These are phyloP conservation scores for Macrolepiota fuliginosa DNA, from an alignment of 768 basidiomycete species.

Conservation along the genomic window DNA sequence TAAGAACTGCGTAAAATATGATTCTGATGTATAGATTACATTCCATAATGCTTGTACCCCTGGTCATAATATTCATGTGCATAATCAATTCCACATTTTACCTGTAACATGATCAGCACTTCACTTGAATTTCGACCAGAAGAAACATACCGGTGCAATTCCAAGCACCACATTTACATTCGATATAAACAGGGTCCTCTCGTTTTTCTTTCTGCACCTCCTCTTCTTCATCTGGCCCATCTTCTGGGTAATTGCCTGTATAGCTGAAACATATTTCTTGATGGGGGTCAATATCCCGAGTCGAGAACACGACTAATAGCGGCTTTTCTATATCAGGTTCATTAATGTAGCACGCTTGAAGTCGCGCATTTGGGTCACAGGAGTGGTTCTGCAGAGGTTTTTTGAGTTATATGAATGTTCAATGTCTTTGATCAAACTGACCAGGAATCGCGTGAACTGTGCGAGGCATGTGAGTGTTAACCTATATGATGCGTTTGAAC, in stretches of 20 bases:
- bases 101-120: background rate
- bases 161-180: conserved; percentile 18
- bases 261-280: conserved; percentile 84
- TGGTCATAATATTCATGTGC: background rate
- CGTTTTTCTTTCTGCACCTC: conserved; percentile 12
- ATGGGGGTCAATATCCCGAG: conserved; percentile 54
- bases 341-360: conserved; percentile 77
- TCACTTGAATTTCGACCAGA: too few relatives aligned
- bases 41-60: too few relatives aligned
- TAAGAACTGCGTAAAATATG: too few relatives aligned
- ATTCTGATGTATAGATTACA: too few relatives aligned
- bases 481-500: background rate
- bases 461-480: background rate
- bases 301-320: conserved; percentile 64
- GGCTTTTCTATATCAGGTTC: conserved; percentile 73
- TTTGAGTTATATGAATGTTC: background rate
- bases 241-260: conserved; percentile 43
- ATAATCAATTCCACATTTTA: conserved; percentile 1
- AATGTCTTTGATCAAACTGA: conserved; percentile 30
- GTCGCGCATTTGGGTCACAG: conserved; percentile 80
- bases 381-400: conserved; percentile 70
- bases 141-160: conserved; percentile 7
- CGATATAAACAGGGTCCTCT: conserved; percentile 33
- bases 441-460: conserved; percentile 90
- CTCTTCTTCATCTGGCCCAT: conserved; percentile 35